These are phyloP conservation scores for Coniochaeta sp. DNA, from an alignment of 2,329 filamentous ascomycete species.

Conservation along the genomic window DNA sequence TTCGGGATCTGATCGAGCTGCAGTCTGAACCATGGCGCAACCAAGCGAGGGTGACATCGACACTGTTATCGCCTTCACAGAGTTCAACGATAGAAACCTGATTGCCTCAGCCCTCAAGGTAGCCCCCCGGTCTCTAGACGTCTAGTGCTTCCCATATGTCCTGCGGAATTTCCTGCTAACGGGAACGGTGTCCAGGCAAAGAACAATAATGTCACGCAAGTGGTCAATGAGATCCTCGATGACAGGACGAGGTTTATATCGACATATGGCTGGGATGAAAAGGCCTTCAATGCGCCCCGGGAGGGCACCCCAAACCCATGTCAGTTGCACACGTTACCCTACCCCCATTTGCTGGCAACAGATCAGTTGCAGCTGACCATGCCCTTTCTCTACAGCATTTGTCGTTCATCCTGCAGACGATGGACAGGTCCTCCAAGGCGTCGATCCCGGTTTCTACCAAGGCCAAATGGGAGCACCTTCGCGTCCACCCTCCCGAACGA, in stretches of 20 bases:
- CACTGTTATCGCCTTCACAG: background rate
- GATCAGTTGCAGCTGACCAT: background rate
- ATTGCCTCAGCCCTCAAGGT: background rate
- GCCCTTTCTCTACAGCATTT: slow-evolving; percentile 41
- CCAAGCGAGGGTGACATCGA: background rate
- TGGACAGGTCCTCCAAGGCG: slow-evolving; percentile 33
- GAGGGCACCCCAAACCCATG: slow-evolving; percentile 1
- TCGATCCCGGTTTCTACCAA: slow-evolving; percentile 34
- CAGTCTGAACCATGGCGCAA: background rate
- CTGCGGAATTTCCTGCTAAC: background rate
- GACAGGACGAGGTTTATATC: background rate
- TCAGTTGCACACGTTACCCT: background rate
- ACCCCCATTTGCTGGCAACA: background rate
- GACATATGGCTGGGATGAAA: background rate
- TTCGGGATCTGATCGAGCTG: too few species aligned
- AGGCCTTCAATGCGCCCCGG: background rate
- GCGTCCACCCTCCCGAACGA: slow-evolving; percentile 54
- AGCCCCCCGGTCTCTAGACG: background rate
- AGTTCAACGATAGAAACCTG: background rate
- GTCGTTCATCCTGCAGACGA: slow-evolving; percentile 47
- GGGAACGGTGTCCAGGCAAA: background rate
- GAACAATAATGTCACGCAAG: background rate
- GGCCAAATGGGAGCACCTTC: slow-evolving; percentile 43
- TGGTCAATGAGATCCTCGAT: slow-evolving; percentile 1
- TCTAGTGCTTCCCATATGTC: background rate